Evolutionary conservation across 2,329 filamentous ascomycete species (phyloP).

Genomic region (Xenoacremonium recifei): DNA sequence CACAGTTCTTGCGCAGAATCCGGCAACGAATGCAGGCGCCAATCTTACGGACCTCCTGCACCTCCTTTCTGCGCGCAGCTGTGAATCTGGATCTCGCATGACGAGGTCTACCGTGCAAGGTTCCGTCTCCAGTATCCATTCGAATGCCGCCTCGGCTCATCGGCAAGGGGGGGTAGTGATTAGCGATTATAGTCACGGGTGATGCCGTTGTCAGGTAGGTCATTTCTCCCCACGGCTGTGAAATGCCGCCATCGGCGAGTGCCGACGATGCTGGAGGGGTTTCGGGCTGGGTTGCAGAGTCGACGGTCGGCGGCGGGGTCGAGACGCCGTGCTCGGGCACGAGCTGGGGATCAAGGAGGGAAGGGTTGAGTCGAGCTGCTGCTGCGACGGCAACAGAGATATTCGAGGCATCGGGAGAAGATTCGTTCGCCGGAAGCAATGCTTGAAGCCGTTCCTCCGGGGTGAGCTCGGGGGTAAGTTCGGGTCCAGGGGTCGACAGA

Average conservation of each 20-base stretch:
- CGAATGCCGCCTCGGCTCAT: constrained; percentile 49
- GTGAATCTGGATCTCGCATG: constrained; percentile 59
- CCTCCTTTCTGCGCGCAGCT: constrained; percentile 58
- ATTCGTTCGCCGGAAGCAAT: constrained; percentile 36
- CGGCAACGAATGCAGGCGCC: constrained; percentile 66
- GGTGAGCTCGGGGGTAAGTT: constrained; percentile 44
- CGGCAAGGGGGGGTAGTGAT: constrained; percentile 30
- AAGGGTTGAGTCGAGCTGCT: constrained; percentile 52
- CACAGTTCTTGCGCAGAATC: constrained; percentile 65
- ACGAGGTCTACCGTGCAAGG: constrained; percentile 47
- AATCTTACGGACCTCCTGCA: constrained; percentile 63
- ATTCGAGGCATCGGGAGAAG: constrained; percentile 44
- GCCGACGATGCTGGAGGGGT: constrained; percentile 20
- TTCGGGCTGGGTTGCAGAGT: constrained; percentile 19
- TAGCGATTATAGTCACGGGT: constrained; percentile 29
- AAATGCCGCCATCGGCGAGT: constrained; percentile 20
- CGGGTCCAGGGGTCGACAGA: constrained; percentile 26
- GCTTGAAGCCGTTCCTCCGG: constrained; percentile 52
- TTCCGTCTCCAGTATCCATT: constrained; percentile 46
- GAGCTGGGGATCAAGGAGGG: constrained; percentile 53
- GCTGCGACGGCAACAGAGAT: constrained; percentile 57
- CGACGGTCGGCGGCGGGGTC: constrained; percentile 26
- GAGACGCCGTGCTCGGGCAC: constrained; percentile 30
- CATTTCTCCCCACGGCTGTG: constrained; percentile 54
- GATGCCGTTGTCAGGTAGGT: constrained; percentile 43